Base-by-base conservation (phyloP, 169 alveolate genomes). In the Plasmodium knowlesi region DNA sequence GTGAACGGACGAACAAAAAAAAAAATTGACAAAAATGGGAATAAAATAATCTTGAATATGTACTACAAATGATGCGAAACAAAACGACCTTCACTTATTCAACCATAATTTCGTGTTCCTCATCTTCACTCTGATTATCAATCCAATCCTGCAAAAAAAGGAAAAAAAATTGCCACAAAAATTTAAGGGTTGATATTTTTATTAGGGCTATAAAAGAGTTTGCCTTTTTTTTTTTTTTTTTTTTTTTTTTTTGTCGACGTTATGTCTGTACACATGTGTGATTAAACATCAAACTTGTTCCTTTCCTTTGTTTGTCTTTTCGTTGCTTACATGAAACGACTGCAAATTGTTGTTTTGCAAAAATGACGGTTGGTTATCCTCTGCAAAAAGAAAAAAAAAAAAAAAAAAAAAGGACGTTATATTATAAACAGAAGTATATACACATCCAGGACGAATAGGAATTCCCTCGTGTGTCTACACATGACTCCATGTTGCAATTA, bases 81-180 rank as follows among this genome's bases (percentile, higher is more conserved):
- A 53, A 28, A 41, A 71, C 1, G 37, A 16, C 3, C 22, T 9
- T 3, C 37, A 14, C 37, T 91, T 50, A 91, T 76, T 91, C 95
- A 22, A 91, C 92, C 80, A 43, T 91, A 22, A 91, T 91, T 91
- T 91, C 92, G 54, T 91, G 95, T 82, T 91, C 95, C 73, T 91
- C 95, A 67, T 91, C 95, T 91, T 91, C 95, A 91, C 95, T 91
- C 73, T 91, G 90, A 73, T 91, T 91, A 72, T 91, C 95, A 70
- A 91, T 46, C 95, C 95, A 91, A 28, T 91, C 95, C 95, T 91
- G 41, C 57, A 71, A 41, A 82, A 70, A 25, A 78, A 78, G 10
- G 8, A 8, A 78, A 78, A 78, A 78, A 81, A 78, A 53, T 12
- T 72, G 5, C 22, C 61, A 16, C 46, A 22, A 4, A 41, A 78